phyloP scores from a whole-genome alignment of 176 grass and related monocot genomes.

The Oryza australiensis region DNA sequence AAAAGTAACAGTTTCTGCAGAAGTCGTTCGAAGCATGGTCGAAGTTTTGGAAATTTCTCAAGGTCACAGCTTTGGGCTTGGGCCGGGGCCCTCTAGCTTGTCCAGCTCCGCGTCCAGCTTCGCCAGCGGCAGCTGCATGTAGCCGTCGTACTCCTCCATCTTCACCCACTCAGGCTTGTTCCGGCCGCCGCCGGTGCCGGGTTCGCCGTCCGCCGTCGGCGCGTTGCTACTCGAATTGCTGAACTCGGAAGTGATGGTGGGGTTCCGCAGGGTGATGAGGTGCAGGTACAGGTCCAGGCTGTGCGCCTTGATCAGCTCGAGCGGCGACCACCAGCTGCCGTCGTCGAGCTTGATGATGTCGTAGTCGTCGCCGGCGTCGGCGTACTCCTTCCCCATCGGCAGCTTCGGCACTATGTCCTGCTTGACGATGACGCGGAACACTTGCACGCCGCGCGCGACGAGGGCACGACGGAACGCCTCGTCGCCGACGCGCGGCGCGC shows the following conservation, averaged over 20 bases:
- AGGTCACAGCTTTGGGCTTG: no score
- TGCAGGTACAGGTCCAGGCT: conserved; percentile 44
- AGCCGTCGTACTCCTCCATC: no score
- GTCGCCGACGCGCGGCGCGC: conserved; percentile 60
- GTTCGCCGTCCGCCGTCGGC: neutral
- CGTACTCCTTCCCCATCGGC: conserved; percentile 2
- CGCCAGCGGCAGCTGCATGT: neutral
- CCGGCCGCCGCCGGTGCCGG: no score
- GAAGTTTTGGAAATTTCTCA: no score
- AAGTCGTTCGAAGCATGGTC: no score
- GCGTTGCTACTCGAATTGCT: neutral
- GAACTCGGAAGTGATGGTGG: no score
- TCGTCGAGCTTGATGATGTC: conserved; percentile 21
- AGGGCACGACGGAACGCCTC: conserved; percentile 40
- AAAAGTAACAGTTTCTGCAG: no score
- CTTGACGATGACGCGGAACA: conserved; percentile 44
- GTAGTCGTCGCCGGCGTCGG: conserved; percentile 35
- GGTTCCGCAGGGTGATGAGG: conserved; percentile 17
- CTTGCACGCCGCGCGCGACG: conserved; percentile 6
- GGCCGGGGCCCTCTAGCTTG: no score
- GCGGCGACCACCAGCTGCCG: neutral
- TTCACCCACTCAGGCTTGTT: no score
- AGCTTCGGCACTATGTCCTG: conserved; percentile 48
- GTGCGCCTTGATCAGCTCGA: conserved; percentile 20
- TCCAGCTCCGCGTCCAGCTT: neutral